phyloP scores from a whole-genome alignment of 2,329 filamentous ascomycete genomes.

The Neofusicoccum kwambonambiense region DNA sequence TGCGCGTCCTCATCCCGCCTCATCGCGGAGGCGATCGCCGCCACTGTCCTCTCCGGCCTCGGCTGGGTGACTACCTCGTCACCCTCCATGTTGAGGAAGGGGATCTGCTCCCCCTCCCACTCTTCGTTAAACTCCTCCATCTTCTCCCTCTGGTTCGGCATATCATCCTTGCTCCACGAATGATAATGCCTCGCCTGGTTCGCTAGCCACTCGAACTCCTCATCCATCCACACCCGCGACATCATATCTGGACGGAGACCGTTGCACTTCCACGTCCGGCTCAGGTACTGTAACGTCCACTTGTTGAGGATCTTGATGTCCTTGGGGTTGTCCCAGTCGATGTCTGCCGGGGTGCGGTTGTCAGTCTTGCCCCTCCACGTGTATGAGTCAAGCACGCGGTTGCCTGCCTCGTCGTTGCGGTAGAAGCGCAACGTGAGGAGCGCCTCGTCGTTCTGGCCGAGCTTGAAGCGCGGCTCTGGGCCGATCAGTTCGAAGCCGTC shows the following conservation, averaged over 20 bases:
- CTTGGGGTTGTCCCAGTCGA: background rate
- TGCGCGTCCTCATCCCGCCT: too few species aligned
- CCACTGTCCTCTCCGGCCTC: too few species aligned
- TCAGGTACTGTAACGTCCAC: background rate
- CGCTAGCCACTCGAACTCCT: background rate
- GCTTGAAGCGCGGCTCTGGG: background rate
- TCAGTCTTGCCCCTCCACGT: background rate
- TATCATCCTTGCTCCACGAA: too few species aligned
- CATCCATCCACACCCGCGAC: background rate
- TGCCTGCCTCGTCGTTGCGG: background rate
- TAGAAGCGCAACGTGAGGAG: background rate
- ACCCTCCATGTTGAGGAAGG: too few species aligned
- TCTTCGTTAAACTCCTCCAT: too few species aligned
- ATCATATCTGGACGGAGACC: background rate
- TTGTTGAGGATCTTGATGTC: background rate
- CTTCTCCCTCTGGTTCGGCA: too few species aligned
- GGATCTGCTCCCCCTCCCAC: too few species aligned
- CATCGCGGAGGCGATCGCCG: too few species aligned
- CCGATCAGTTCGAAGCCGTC: background rate
- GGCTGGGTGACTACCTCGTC: too few species aligned
- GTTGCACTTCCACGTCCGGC: background rate
- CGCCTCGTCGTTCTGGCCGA: background rate
- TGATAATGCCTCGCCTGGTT: too few species aligned
- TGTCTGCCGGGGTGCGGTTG: background rate
- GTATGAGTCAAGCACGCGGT: background rate